A percentile compares a stretch with the other conserved stretches of the same genome.
Evolutionary conservation across 1,139 yeast species (phyloP).

Genomic region (Kodamaea sp.): DNA sequence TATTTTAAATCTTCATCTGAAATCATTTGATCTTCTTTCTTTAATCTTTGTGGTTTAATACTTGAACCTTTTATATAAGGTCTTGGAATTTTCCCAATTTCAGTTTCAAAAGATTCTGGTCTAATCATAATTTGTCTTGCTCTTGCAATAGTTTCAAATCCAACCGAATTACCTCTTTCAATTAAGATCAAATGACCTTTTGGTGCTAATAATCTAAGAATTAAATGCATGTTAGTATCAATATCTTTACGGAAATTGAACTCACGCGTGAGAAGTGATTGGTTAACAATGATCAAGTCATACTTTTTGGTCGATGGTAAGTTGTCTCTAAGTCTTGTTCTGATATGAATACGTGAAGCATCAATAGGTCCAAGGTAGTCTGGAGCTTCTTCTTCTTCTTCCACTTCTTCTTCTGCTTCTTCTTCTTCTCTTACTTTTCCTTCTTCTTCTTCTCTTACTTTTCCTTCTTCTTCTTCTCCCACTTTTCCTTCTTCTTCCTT

Average conservation of each 20-base stretch:
- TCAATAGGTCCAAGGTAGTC: constrained; percentile 56
- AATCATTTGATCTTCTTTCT: constrained; percentile 35
- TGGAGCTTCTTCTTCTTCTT: constrained; percentile 20
- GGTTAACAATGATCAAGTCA: constrained; percentile 83
- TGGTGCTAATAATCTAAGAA: constrained; percentile 63
- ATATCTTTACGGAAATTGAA: constrained; percentile 67
- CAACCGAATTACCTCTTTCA: constrained; percentile 87
- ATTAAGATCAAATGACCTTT: constrained; percentile 74
- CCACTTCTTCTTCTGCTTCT: constrained; percentile 11
- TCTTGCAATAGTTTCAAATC: constrained; percentile 83
- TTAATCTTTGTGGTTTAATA: constrained; percentile 37
- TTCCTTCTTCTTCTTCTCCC: constrained; percentile 14
- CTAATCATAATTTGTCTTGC: constrained; percentile 87
- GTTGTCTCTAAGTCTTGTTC: constrained; percentile 50
- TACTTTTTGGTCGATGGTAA: constrained; percentile 52
- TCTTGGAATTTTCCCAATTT: constrained; percentile 65
- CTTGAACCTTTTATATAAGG: constrained; percentile 59
- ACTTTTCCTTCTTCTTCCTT: constrained; percentile 15
- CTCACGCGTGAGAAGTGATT: constrained; percentile 64
- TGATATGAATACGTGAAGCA: constrained; percentile 49
- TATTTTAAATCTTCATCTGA: constrained; percentile 31
- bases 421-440: constrained; percentile 8
- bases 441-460: constrained; percentile 2
- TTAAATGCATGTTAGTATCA: constrained; percentile 61
- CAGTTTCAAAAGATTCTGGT: constrained; percentile 63